Conservation (phyloP, 2,329 filamentous ascomycete species). For the Acrodontium crateriforme region DNA sequence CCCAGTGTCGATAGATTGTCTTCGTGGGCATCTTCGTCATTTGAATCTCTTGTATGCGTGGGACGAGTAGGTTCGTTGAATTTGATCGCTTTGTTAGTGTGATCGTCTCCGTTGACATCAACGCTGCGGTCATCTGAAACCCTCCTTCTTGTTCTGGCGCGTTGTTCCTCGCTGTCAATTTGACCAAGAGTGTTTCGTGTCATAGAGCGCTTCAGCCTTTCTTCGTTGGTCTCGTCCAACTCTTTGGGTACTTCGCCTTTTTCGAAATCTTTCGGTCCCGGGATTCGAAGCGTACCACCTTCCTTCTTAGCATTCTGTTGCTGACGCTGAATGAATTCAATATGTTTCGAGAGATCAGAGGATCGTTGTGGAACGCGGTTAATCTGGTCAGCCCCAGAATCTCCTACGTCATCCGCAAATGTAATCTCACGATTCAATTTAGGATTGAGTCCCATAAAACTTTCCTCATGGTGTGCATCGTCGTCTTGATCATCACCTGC, state of each 20-base stretch:
- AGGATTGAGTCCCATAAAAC: conserved; percentile 12
- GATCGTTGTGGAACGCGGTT: conserved; percentile 11
- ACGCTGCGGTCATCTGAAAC: conserved; percentile 2
- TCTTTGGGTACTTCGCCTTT: conserved; percentile 58
- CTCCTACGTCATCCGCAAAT: conserved; percentile 51
- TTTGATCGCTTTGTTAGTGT: conserved; percentile 44
- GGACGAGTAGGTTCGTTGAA: conserved; percentile 50
- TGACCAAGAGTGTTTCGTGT: conserved; percentile 13
- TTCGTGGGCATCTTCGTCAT: conserved; percentile 8
- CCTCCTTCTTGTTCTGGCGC: conserved; percentile 2
- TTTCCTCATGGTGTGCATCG: conserved; percentile 3
- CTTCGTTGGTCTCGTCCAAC: conserved; percentile 34
- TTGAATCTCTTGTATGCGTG: conserved; percentile 10
- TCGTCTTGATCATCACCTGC: not conserved
- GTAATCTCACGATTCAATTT: conserved; percentile 40
- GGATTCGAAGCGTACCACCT: conserved; percentile 68
- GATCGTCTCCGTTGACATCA: conserved; percentile 22
- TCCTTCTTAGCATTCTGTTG: conserved; percentile 49
- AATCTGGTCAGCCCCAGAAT: no score
- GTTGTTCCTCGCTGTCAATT: conserved; percentile 1
- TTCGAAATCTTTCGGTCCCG: conserved; percentile 82
- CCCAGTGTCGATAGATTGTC: conserved; percentile 4
- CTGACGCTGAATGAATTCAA: conserved; percentile 77
- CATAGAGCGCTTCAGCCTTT: conserved; percentile 14
- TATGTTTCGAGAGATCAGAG: conserved; percentile 48